Conservation (phyloP, 495 filamentous ascomycete genomes). For the Glonium stellatum region DNA sequence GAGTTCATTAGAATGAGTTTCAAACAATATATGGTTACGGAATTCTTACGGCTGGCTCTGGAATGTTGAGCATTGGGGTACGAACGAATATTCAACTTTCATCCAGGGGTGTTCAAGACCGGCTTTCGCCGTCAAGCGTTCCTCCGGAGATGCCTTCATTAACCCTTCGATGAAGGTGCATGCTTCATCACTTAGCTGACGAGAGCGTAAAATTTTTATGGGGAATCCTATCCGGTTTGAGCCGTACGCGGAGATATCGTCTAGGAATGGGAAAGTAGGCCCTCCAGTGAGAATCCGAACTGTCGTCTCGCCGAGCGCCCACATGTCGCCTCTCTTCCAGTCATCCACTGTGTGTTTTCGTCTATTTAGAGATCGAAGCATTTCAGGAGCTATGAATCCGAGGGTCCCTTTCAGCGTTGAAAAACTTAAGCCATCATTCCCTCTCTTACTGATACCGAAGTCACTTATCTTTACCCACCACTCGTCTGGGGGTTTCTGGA, state of each 20-base stretch:
- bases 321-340: background rate
- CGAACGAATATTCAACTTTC: background rate
- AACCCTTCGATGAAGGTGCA: background rate
- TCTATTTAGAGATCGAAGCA: background rate
- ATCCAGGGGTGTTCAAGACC: background rate
- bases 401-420: background rate
- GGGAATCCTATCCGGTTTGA: background rate
- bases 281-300: background rate
- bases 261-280: background rate
- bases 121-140: background rate
- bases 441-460: conserved; percentile 25
- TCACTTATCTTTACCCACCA: conserved; percentile 27
- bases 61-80: background rate
- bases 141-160: background rate
- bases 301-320: background rate
- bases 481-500: background rate
- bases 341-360: background rate
- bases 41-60: too few relatives aligned
- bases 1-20: too few relatives aligned
- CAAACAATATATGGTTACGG: too few relatives aligned
- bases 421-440: background rate
- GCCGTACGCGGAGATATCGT: background rate
- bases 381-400: background rate
- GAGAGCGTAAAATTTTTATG: background rate
- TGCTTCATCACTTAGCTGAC: background rate